A percentile compares a stretch with the other conserved stretches of the same genome.
Conservation (phyloP, 2,329 filamentous ascomycete genomes). For the Incumbomyces lentus region DNA sequence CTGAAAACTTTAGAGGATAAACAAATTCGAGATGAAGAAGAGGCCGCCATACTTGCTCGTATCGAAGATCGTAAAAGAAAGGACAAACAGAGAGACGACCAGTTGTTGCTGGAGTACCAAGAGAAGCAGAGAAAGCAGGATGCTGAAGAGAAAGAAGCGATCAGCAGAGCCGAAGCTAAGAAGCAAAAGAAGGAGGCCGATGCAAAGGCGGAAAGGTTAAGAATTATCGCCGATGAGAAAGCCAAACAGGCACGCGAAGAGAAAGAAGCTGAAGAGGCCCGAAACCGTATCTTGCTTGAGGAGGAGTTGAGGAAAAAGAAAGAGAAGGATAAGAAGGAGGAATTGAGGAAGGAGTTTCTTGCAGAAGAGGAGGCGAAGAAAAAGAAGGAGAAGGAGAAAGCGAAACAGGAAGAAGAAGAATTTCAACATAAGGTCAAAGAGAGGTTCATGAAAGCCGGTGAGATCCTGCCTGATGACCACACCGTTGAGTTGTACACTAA, state of each 20-base stretch:
- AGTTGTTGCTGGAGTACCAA: slow-evolving; percentile 22
- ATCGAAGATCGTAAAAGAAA: slow-evolving; percentile 21
- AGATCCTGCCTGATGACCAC: slow-evolving; percentile 21
- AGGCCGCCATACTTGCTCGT: slow-evolving; percentile 21
- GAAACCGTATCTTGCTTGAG: slow-evolving; percentile 29
- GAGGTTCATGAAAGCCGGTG: slow-evolving; percentile 7
- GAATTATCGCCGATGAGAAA: slow-evolving; percentile 3
- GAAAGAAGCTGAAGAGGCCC: slow-evolving; percentile 2
- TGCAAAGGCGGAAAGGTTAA: slow-evolving; percentile 17
- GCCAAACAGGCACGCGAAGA: slow-evolving; percentile 1
- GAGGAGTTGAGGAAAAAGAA: slow-evolving; percentile 16
- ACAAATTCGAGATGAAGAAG: slow-evolving; percentile 27
- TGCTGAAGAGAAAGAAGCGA: slow-evolving; percentile 33
- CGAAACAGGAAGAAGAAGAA: slow-evolving; percentile 19
- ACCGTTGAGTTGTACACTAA: slow-evolving; percentile 6
- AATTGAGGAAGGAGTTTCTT: neutral
- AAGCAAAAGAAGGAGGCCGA: slow-evolving; percentile 21
- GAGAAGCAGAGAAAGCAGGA: slow-evolving; percentile 30
- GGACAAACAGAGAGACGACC: slow-evolving; percentile 4
- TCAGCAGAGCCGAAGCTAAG: slow-evolving; percentile 28
- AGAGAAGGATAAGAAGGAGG: slow-evolving; percentile 1
- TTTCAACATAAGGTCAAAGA: slow-evolving; percentile 24
- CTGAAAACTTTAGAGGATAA: slow-evolving; percentile 21
- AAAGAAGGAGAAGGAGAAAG: slow-evolving; percentile 3
- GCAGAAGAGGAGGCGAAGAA: slow-evolving; percentile 18